Evolutionary conservation across 2,329 filamentous ascomycete species (phyloP), one percentile per base, ranked within the genome.

Genomic region (Xylaria arbuscula): DNA sequence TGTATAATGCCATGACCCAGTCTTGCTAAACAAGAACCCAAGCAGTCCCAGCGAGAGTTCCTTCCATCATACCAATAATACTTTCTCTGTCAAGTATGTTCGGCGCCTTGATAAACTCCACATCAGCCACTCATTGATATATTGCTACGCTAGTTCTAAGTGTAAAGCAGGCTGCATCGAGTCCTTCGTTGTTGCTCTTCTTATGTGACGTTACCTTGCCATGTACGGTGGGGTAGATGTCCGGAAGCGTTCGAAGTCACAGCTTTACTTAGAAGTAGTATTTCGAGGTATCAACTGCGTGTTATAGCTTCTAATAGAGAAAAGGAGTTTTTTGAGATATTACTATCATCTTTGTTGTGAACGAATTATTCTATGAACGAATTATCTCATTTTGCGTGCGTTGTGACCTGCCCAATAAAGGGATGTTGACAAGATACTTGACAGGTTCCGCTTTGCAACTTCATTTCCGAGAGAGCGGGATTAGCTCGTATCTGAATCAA

Each of bases 381-480:
- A 19, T 15, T 10, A 38, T 40, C 11, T 45, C 13, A 15, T 34
- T 28, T 24, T 9, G 19, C 15, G 42, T 11, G 47, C 9, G 15
- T 34, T 17, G 10, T 55, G 28, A 34, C 19, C 13, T n/a, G 2
- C 34, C 15, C 2, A 51, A 55, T 13, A 2, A 22, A 55, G 19
- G 22, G 22, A 22, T 19, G 36, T 47, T 15, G 9, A 19, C 50
- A 15, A 17, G n/a, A 24, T 55, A 19, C 5, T 19, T 59, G 13
- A 9, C 38, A n/a, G 40, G 32, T 56, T 48, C 28, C 11, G 54
- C 19, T 50, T 34, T 10, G 42, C 56, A 38, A 24, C 32, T 54
- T 64, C 38, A 36, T 60, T 36, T 48, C 54, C 55, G 56, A 64
- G 63, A 64, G 48, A 67, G 61, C 56, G 42, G 50, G 59, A 45